Conservation (phyloP, 2,329 filamentous ascomycete species). For the Alternaria hordeiaustralica region DNA sequence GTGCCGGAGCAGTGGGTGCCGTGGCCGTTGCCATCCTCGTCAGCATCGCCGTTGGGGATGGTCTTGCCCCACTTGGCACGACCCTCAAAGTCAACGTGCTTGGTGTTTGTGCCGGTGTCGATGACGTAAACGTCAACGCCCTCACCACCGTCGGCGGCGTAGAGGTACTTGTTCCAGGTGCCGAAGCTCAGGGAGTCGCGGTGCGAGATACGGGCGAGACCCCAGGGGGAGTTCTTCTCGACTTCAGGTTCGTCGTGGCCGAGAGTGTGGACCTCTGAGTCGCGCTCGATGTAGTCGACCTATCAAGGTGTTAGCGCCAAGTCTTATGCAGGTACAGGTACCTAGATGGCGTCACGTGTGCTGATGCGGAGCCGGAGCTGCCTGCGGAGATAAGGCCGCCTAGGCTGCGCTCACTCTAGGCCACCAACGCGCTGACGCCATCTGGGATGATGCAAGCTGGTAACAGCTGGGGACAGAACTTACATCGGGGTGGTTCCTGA, state of each 20-base stretch:
- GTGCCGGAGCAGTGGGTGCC: constrained; percentile 99
- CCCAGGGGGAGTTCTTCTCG: constrained; percentile 98
- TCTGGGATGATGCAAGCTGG: background rate
- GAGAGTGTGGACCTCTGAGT: constrained; percentile 89
- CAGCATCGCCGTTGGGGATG: constrained; percentile 81
- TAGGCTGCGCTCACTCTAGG: constrained; percentile 5
- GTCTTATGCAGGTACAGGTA: constrained; percentile 20
- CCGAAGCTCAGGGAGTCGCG: constrained; percentile 85
- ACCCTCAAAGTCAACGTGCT: constrained; percentile 97
- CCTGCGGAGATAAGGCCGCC: constrained; percentile 37
- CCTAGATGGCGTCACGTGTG: constrained; percentile 29
- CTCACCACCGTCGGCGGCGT: constrained; percentile 86
- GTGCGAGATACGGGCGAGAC: constrained; percentile 97
- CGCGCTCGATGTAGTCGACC: constrained; percentile 96
- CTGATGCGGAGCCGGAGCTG: constrained; percentile 39
- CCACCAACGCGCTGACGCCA: background rate
- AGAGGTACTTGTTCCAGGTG: constrained; percentile 98
- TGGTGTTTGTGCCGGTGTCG: constrained; percentile 92
- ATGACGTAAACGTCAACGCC: constrained; percentile 99
- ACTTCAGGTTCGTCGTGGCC: constrained; percentile 59
- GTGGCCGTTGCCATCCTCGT: constrained; percentile 95
- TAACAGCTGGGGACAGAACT: constrained; percentile 56
- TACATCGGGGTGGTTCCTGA: constrained; percentile 95
- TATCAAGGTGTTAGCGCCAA: constrained; percentile 52
- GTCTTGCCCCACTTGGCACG: constrained; percentile 98